Percentiles rank a stretch among this genome's conserved stretches.
Conservation (phyloP, 108 stramenopile genomes). For the Heterococcus sp. region DNA sequence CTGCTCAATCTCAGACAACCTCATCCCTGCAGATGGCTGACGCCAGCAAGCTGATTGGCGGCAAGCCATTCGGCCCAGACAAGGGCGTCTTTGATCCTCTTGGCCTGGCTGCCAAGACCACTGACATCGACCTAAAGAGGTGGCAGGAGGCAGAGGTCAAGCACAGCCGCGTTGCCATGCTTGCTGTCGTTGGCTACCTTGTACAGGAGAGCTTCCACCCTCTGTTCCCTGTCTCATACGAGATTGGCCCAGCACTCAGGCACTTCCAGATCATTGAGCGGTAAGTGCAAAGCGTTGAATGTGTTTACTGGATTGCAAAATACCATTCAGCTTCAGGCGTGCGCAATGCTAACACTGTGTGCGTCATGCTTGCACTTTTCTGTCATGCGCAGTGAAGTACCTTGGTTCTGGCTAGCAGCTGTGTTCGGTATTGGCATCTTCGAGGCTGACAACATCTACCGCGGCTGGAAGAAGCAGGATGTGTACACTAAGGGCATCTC, state of each 20-base stretch:
- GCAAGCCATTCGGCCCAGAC: too few relatives aligned
- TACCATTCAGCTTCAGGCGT: background rate
- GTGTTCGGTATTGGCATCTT: constrained; percentile 50
- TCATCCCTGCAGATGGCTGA: too few relatives aligned
- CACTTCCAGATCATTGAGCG: too few relatives aligned
- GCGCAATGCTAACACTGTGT: background rate
- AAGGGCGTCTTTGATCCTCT: too few relatives aligned
- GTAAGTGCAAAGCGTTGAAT: too few relatives aligned
- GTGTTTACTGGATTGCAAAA: background rate
- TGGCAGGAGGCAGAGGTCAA: constrained; percentile 68
- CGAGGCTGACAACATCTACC: constrained; percentile 9
- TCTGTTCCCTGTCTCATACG: constrained; percentile 56
- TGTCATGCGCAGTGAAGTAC: constrained; percentile 52
- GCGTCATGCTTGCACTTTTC: too few relatives aligned
- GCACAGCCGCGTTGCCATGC: constrained; percentile 67
- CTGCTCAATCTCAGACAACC: too few relatives aligned
- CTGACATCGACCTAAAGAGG: constrained; percentile 47
- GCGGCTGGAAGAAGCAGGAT: background rate
- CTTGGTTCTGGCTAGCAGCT: constrained; percentile 55
- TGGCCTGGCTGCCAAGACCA: too few relatives aligned
- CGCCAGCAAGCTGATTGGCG: too few relatives aligned
- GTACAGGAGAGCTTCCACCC: constrained; percentile 53
- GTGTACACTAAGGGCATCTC: background rate
- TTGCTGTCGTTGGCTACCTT: constrained; percentile 58
- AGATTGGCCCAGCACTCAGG: constrained; percentile 79